These are phyloP conservation scores for Linderina pennispora DNA, from an alignment of 192 early-diverging fungal species.

Conservation along the genomic window DNA sequence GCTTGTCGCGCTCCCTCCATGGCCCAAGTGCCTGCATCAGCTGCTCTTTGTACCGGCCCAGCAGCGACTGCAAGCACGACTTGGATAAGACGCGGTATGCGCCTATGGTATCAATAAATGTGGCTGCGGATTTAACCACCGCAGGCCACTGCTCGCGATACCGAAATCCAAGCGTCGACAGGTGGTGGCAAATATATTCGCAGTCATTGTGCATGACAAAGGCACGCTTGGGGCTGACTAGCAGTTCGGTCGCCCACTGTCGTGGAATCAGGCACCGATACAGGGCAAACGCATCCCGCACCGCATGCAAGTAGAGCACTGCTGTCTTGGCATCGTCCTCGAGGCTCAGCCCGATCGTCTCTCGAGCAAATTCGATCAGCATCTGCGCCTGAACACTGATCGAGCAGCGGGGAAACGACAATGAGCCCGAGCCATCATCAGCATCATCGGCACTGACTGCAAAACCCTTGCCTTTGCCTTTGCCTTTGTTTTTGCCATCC, in stretches of 20 bases:
- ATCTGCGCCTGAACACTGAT: slow-evolving; percentile 35
- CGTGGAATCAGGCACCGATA: slow-evolving; percentile 28
- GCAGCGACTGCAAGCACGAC: slow-evolving; percentile 14
- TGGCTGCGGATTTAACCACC: slow-evolving; percentile 17
- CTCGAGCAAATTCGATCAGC: slow-evolving; percentile 40
- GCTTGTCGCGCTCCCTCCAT: slow-evolving; percentile 1
- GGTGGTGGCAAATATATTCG: slow-evolving; percentile 33
- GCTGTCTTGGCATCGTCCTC: slow-evolving; percentile 6
- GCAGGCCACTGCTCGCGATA: slow-evolving; percentile 21
- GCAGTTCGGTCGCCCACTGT: slow-evolving; percentile 7
- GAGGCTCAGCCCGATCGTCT: slow-evolving; percentile 21
- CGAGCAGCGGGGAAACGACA: slow-evolving; percentile 28
- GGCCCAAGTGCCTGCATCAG: slow-evolving; percentile 15
- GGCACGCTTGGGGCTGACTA: slow-evolving; percentile 18
- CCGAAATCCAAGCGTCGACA: slow-evolving; percentile 26
- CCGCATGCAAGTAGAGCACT: slow-evolving; percentile 25
- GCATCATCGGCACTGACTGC: not conserved
- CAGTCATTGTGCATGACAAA: slow-evolving; percentile 44
- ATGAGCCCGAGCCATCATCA: slow-evolving; percentile 6
- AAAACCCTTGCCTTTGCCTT: not conserved
- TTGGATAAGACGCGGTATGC: slow-evolving; percentile 26
- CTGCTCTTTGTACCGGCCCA: slow-evolving; percentile 5
- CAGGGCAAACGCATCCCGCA: slow-evolving; percentile 40
- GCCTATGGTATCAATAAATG: slow-evolving; percentile 34
- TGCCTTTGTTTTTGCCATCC: slow-evolving; percentile 1